Percentiles rank a stretch among this genome's conserved stretches.
Evolutionary conservation across 2,329 filamentous ascomycete genomes (phyloP).

Genomic region (Cordyceps cateniannulata): DNA sequence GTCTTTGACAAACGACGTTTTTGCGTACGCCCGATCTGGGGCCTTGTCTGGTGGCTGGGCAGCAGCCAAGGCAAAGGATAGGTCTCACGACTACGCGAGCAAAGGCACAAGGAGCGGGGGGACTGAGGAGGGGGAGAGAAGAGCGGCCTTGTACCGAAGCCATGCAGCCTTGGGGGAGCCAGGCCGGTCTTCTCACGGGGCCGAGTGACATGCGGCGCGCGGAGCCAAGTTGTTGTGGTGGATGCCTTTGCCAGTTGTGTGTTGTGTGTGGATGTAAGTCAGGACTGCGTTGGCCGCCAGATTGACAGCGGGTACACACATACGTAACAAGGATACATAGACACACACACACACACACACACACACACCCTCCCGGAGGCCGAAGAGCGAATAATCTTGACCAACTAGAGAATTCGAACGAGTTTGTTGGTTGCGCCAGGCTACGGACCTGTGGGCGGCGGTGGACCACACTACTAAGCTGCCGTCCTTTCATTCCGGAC

Average conservation of each 20-base stretch:
- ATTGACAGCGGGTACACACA: neutral
- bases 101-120: no score
- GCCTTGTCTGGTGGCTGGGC: neutral
- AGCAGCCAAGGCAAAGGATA: neutral
- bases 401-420: neutral
- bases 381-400: neutral
- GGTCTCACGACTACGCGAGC: neutral
- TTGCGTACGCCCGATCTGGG: neutral
- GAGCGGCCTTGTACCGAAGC: constrained; percentile 7
- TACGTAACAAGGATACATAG: neutral
- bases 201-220: constrained; percentile 10
- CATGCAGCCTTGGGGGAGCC: constrained; percentile 7
- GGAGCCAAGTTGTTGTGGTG: constrained; percentile 1
- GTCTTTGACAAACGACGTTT: no score
- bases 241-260: no score
- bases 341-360: neutral
- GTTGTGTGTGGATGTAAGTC: constrained; percentile 9
- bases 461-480: constrained; percentile 2
- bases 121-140: neutral
- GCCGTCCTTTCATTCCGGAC: neutral
- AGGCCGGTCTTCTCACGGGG: constrained; percentile 11
- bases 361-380: no score
- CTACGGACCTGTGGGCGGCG: neutral
- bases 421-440: constrained; percentile 2
- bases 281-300: neutral